Base-by-base conservation (phyloP, 1,139 yeast genomes). In the Saccharomyces hybrid region DNA sequence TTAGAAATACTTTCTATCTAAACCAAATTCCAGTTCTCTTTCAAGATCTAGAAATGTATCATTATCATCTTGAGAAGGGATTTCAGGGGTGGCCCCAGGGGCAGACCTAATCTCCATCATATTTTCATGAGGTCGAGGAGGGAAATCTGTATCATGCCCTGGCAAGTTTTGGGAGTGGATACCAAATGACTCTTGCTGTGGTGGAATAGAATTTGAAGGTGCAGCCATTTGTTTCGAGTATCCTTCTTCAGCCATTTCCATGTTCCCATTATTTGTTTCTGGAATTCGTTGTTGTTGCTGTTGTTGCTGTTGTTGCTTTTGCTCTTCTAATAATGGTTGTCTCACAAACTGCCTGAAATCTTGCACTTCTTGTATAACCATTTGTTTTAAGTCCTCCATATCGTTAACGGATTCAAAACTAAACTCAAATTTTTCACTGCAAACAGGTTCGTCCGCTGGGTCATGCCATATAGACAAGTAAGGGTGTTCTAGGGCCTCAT, bases 391-490 rank as follows among this genome's bases (percentile, higher is more conserved):
- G 27, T 80, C 74, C 11, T 81, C 86, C 69, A 88, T 76, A 61
- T 90, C 97, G 59, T 89, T 91, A 44, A 87, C 86, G 13, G 82
- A 85, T 73, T 93, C 99, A 70, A 93, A 93, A 5, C 88, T 77
- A 68, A 93, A 93, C 68, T 93, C 97, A 70, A 93, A 91, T 64
- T 86, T 86, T 3, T 81, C 75, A 52, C 84, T 83, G 70, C 97
- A 90, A 49, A 78, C 84, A 3, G 97, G 97, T 70, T 93, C 99
- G 68, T 93, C 99, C 31, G 83, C 81, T 2, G 97, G 96, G 67
- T 93, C 99, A 69, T 91, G 98, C 99, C 99, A 93, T 38, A 93
- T 86, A 53, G 84, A 77, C 55, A 93, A 76, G 67, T 93, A 93
- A 6, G 96, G 96, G 71, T 93, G 99, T 59, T 82, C 81, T 57